Evolutionary conservation across 176 grass and related monocot species (phyloP).

Genomic region (Poa annua): DNA sequence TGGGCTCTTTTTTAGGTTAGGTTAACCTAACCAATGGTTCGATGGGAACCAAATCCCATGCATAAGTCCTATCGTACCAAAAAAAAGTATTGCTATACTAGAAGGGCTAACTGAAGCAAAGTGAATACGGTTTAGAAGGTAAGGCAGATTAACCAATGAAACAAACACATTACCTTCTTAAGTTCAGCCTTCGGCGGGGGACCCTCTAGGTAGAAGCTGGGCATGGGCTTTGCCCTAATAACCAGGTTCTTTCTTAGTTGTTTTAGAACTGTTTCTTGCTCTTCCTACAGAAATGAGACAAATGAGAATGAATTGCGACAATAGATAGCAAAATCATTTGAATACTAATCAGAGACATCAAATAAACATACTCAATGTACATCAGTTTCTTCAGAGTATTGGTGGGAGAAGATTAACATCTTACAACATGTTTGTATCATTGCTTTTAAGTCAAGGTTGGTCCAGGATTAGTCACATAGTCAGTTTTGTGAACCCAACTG

Average conservation of each 20-base stretch:
- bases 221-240: conserved; percentile 88
- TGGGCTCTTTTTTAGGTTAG: too few species aligned
- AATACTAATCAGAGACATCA: background rate
- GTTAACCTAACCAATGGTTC: too few species aligned
- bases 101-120: conserved; percentile 14
- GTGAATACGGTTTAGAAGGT: background rate
- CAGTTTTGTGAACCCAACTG: background rate
- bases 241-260: conserved; percentile 90
- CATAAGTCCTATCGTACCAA: background rate
- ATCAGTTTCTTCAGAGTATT: background rate
- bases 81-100: conserved; percentile 12
- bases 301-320: conserved; percentile 27
- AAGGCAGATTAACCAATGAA: background rate
- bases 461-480: conserved; percentile 4
- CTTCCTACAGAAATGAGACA: conserved; percentile 67
- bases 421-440: background rate
- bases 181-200: conserved; percentile 85
- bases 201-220: conserved; percentile 91
- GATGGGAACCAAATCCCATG: too few species aligned
- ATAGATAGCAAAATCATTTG: conserved; percentile 8
- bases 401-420: conserved; percentile 6
- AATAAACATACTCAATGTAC: conserved; percentile 21
- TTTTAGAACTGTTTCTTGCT: conserved; percentile 84
- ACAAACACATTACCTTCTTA: conserved; percentile 69
- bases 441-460: background rate